A percentile compares a stretch with the other conserved stretches of the same genome.
These are phyloP conservation scores for Silene uniflora DNA, from an alignment of 148 eudicot genomes.

Conservation along the genomic window DNA sequence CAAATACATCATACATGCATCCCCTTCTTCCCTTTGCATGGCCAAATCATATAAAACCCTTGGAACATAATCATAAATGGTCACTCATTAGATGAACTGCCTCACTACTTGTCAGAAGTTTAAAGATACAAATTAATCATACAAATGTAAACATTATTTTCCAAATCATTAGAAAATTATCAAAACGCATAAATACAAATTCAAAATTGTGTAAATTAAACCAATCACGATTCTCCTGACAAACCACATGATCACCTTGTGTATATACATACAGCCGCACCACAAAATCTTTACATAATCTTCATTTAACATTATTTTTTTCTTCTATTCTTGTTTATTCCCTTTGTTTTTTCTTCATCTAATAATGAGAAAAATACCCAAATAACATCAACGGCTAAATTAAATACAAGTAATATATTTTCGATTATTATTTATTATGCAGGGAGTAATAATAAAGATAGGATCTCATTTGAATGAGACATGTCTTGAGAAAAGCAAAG, in stretches of 20 bases:
- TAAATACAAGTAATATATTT: background rate
- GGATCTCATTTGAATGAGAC: constrained; percentile 7
- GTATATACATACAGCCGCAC: background rate
- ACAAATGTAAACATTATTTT: background rate
- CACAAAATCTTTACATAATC: constrained; percentile 22
- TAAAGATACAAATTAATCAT: background rate
- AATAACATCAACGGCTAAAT: background rate
- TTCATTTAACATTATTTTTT: background rate
- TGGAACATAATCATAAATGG: constrained; percentile 9
- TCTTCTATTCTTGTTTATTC: too few species aligned
- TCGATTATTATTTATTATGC: background rate
- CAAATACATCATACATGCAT: background rate
- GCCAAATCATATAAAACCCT: background rate
- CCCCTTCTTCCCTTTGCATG: constrained; percentile 5
- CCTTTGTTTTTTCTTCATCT: background rate
- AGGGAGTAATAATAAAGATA: background rate
- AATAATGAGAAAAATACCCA: background rate
- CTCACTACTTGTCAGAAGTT: constrained; percentile 5
- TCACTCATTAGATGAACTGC: constrained; percentile 10
- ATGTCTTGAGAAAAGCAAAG: constrained; percentile 3
- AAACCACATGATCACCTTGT: constrained; percentile 21
- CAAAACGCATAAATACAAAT: background rate
- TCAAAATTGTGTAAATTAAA: constrained; percentile 7
- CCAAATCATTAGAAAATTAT: background rate
- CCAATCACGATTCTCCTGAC: constrained; percentile 21